Percentiles rank a stretch among this genome's conserved stretches.
Evolutionary conservation across 2,329 filamentous ascomycete species (phyloP).

Genomic region (Scedosporium dehoogii): DNA sequence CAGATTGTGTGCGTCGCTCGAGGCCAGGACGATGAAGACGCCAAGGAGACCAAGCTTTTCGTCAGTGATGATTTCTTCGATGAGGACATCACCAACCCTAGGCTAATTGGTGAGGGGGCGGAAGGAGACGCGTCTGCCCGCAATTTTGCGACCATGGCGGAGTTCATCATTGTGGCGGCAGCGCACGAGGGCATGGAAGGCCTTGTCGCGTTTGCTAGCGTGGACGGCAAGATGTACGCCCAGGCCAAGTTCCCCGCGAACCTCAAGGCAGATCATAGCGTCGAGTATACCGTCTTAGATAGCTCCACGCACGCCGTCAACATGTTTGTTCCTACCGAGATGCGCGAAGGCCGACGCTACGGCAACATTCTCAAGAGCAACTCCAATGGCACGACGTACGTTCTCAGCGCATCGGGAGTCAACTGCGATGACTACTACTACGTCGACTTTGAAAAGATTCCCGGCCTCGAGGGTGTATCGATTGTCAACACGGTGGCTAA

Average conservation of each 20-base stretch:
- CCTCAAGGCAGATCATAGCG: slow-evolving; percentile 60
- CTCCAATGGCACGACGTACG: slow-evolving; percentile 93
- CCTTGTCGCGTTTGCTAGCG: slow-evolving; percentile 68
- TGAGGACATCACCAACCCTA: slow-evolving; percentile 30
- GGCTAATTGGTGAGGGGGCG: slow-evolving; percentile 46
- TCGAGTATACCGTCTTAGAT: slow-evolving; percentile 88
- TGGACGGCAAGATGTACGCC: slow-evolving; percentile 77
- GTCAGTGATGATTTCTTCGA: slow-evolving; percentile 73
- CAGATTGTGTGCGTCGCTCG: slow-evolving; percentile 49
- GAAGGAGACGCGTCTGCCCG: slow-evolving; percentile 56
- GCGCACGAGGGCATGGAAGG: slow-evolving; percentile 58
- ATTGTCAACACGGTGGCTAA: slow-evolving; percentile 82
- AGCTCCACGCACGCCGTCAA: slow-evolving; percentile 93
- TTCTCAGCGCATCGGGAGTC: slow-evolving; percentile 69
- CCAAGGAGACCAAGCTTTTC: slow-evolving; percentile 58
- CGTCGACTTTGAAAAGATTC: slow-evolving; percentile 95
- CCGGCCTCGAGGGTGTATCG: slow-evolving; percentile 80
- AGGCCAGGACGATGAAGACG: slow-evolving; percentile 50
- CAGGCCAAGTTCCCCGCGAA: slow-evolving; percentile 78
- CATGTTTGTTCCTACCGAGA: slow-evolving; percentile 77
- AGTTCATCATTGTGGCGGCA: slow-evolving; percentile 87
- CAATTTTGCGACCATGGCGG: slow-evolving; percentile 88
- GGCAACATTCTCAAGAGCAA: slow-evolving; percentile 96
- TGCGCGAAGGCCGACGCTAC: slow-evolving; percentile 53
- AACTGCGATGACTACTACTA: slow-evolving; percentile 70